Evolutionary conservation across 2,329 filamentous ascomycete genomes (phyloP), one percentile per base, ranked within the genome.

Genomic region (Juglanconis oblonga): DNA sequence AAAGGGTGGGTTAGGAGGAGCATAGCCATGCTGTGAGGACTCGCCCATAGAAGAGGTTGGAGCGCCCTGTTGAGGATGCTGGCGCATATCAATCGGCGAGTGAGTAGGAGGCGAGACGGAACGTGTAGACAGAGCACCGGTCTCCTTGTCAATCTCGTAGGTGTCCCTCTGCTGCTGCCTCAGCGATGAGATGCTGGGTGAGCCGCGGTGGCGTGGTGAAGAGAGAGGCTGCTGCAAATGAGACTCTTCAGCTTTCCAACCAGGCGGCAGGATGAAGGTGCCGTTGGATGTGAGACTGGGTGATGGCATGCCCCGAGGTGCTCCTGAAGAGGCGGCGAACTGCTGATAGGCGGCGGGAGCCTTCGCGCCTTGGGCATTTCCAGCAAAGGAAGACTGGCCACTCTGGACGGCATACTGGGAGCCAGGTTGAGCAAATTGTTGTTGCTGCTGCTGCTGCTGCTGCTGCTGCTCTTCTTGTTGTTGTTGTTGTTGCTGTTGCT

Each of bases 171-270:
- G 67, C 17, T 69, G 62, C 35, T 70, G 64, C 33, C 66, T 69
- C 57, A 50, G 54, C 44, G 44, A 60, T 24, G 64, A 62, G 17
- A 70, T 68, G 52, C 68, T 69, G 0, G 71, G 67, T 9, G 72
- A 73, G 5, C 70, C 64, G 10, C 73, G 72, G 49, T 74, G 72
- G 24, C 73, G 72, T 3, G 73, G 68, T 4, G 72, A 67, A 17
- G 77, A 71, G 6, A 85, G 73, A 32, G 83, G 83, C 63, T 82
- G 77, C 1, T 77, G 71, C 40, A 86, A 72, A 60, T 81, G 76
- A 9, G 83, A 85, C 69, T 84, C 81, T 63, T 85, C 77, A 5
- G 82, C 69, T 53, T 79, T 81, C 82, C 83, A 86, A 17, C 74
- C 73, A 3, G 80, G 71, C 33, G 67, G 73, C 38, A 77, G 75